Conservation (phyloP, 1,284 basidiomycete species). For the Rhodotorula sp. region DNA sequence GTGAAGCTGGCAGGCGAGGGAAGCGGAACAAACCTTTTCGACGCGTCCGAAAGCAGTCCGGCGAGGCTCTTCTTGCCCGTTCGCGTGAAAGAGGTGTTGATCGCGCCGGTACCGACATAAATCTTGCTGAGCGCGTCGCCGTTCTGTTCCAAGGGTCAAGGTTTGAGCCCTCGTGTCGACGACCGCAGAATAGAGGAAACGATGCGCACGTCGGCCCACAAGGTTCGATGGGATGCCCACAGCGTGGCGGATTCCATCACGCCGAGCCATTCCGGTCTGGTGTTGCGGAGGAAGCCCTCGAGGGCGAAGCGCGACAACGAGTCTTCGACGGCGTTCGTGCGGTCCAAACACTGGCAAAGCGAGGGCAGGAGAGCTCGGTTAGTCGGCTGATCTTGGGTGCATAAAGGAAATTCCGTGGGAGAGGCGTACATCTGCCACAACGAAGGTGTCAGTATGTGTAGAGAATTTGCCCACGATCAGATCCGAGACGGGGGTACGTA, state of each 20-base stretch:
- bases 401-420: too few species aligned
- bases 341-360: slow-evolving; percentile 66
- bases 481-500: slow-evolving; percentile 53
- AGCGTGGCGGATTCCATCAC: slow-evolving; percentile 57
- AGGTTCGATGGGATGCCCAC: slow-evolving; percentile 82
- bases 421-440: background rate
- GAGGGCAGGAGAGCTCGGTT: background rate
- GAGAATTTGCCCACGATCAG: background rate
- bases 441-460: background rate
- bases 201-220: slow-evolving; percentile 76
- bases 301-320: slow-evolving; percentile 73
- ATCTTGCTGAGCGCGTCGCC: slow-evolving; percentile 59
- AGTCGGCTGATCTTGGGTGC: too few species aligned
- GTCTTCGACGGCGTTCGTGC: slow-evolving; percentile 98
- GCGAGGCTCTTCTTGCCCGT: slow-evolving; percentile 80
- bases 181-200: too few species aligned
- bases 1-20: too few species aligned
- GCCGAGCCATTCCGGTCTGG: slow-evolving; percentile 22
- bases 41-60: slow-evolving; percentile 90
- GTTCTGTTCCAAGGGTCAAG: slow-evolving; percentile 57
- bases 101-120: slow-evolving; percentile 92
- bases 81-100: slow-evolving; percentile 93
- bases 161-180: background rate
- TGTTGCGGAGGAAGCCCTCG: slow-evolving; percentile 54
- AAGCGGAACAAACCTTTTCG: slow-evolving; percentile 61